Conservation (phyloP, 1,139 yeast genomes). For the Debaryomycetaceae sp. region DNA sequence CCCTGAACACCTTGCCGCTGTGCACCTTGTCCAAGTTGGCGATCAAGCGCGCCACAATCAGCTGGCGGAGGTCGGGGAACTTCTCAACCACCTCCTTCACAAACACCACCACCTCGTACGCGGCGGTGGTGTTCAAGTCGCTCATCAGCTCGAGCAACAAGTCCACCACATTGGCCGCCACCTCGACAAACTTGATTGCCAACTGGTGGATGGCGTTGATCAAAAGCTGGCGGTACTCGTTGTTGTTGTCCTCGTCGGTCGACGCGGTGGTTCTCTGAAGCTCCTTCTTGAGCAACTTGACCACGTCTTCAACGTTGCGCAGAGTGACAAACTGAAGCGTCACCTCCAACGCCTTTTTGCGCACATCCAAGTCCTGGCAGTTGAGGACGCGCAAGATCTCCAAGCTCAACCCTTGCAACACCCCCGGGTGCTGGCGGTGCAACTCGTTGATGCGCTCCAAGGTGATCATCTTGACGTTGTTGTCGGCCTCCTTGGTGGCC, state of each 20-base stretch:
- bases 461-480: slow-evolving; percentile 88
- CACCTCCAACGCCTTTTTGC: slow-evolving; percentile 80
- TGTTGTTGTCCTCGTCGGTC: slow-evolving; percentile 69
- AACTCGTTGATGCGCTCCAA: slow-evolving; percentile 81
- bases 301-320: slow-evolving; percentile 92
- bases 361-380: slow-evolving; percentile 87
- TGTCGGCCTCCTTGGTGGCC: slow-evolving; percentile 88
- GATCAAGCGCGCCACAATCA: slow-evolving; percentile 64
- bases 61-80: slow-evolving; percentile 73
- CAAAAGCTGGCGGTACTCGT: slow-evolving; percentile 84
- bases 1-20: slow-evolving; percentile 89
- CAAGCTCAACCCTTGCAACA: slow-evolving; percentile 78
- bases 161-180: slow-evolving; percentile 88
- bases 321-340: slow-evolving; percentile 75
- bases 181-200: slow-evolving; percentile 85
- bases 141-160: slow-evolving; percentile 80
- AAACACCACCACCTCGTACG: slow-evolving; percentile 82
- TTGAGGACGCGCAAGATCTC: slow-evolving; percentile 83
- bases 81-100: slow-evolving; percentile 93
- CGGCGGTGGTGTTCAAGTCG: slow-evolving; percentile 80
- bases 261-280: slow-evolving; percentile 64
- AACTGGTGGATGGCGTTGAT: slow-evolving; percentile 86
- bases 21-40: slow-evolving; percentile 61
- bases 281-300: slow-evolving; percentile 87
- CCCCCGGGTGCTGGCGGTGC: slow-evolving; percentile 72